Percentiles rank a stretch among this genome's conserved stretches.
These are phyloP conservation scores for Rhododendron mucronatum DNA, from an alignment of 148 eudicot genomes.

Conservation along the genomic window DNA sequence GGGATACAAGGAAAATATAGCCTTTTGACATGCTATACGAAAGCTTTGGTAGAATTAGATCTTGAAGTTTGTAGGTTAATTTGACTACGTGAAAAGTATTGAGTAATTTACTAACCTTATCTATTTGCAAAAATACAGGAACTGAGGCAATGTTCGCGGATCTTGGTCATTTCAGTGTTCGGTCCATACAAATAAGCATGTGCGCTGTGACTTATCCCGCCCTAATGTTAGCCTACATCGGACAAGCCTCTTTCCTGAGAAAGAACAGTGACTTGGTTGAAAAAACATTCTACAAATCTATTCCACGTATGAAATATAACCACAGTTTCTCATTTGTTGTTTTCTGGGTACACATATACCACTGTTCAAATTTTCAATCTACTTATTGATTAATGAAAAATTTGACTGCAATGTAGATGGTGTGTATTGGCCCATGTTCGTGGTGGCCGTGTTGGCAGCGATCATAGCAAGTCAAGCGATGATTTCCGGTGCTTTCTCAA, in stretches of 20 bases:
- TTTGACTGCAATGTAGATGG: neutral
- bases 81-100: neutral
- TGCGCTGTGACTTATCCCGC: constrained; percentile 21
- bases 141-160: constrained; percentile 32
- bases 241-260: constrained; percentile 26
- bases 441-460: constrained; percentile 47
- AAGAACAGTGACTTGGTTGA: constrained; percentile 4
- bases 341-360: neutral
- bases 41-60: neutral
- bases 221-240: constrained; percentile 20
- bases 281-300: constrained; percentile 17
- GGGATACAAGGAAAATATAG: neutral
- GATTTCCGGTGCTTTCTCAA: constrained; percentile 56
- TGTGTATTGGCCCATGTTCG: constrained; percentile 40
- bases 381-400: neutral
- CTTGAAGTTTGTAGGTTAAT: neutral
- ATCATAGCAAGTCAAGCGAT: constrained; percentile 61
- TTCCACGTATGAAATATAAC: constrained; percentile 13
- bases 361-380: neutral
- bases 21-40: neutral
- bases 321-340: neutral
- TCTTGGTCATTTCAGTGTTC: constrained; percentile 26
- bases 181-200: constrained; percentile 32
- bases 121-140: constrained; percentile 12
- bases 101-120: neutral